A percentile compares a stretch with the other conserved stretches of the same genome.
Conservation (phyloP, 306 rosid genomes). For the Glycine latifolia region DNA sequence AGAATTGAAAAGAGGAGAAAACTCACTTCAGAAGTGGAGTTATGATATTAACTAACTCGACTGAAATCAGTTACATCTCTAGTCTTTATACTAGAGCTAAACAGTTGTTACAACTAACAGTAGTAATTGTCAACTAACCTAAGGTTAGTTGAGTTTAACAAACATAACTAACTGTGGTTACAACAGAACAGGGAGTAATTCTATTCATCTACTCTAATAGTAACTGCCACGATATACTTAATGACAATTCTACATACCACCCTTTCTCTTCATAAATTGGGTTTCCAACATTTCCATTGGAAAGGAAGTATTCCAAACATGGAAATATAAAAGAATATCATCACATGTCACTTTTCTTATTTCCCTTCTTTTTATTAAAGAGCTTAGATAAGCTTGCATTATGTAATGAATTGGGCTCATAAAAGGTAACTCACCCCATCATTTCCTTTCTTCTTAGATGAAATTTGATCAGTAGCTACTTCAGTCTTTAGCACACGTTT, state of each 20-base stretch:
- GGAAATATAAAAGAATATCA: conserved; percentile 37
- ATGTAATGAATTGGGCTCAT: conserved; percentile 17
- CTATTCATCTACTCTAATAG: no score
- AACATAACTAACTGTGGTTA: no score
- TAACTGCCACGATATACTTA: background rate
- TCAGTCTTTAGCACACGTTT: conserved; percentile 66
- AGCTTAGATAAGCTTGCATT: conserved; percentile 9
- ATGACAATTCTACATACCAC: conserved; percentile 2
- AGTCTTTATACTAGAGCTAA: no score
- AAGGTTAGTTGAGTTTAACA: no score
- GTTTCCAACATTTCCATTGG: conserved; percentile 20
- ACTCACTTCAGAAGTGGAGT: no score
- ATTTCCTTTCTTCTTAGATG: conserved; percentile 94
- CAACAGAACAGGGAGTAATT: no score
- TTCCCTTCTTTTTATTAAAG: conserved; percentile 16
- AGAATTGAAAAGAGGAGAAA: no score
- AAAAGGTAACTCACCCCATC: conserved; percentile 86
- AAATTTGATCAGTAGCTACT: conserved; percentile 55
- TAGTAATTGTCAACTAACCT: no score
- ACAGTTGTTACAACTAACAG: no score
- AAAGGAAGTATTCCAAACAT: conserved; percentile 27
- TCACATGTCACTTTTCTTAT: background rate
- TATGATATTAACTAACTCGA: no score
- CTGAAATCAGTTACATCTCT: no score
- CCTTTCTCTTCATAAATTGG: conserved; percentile 30